These are phyloP conservation scores for Lignosus rhinocerotis DNA, from an alignment of 1,284 basidiomycete genomes.

Conservation along the genomic window DNA sequence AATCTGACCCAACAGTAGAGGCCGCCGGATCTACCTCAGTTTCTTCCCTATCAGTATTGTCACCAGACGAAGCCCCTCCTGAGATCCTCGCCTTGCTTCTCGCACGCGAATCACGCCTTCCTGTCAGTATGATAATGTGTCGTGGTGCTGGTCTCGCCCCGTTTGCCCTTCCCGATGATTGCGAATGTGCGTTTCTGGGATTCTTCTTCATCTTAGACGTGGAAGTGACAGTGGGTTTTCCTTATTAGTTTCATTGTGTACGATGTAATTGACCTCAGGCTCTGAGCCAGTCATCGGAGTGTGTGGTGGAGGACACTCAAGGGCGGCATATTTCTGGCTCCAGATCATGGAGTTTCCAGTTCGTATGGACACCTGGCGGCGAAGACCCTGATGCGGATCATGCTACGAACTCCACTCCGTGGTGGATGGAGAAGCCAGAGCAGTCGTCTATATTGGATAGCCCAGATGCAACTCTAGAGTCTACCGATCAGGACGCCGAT, in stretches of 20 bases:
- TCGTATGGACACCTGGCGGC: constrained; percentile 25
- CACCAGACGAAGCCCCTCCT: constrained; percentile 6
- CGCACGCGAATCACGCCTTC: constrained; percentile 3
- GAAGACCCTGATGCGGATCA: constrained; percentile 8
- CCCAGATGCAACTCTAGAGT: background rate
- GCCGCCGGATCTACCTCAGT: no score
- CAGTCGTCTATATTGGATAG: background rate
- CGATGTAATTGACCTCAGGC: background rate
- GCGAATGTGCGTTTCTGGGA: constrained; percentile 23
- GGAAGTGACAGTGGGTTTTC: background rate
- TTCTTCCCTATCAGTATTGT: background rate
- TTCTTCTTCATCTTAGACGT: constrained; percentile 20
- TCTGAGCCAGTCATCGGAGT: background rate
- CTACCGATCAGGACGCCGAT: background rate
- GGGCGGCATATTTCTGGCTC: background rate
- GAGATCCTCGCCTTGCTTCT: constrained; percentile 18
- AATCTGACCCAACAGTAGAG: no score
- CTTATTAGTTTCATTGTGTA: background rate
- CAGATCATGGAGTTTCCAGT: constrained; percentile 16
- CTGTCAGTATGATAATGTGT: constrained; percentile 19
- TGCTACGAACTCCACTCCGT: constrained; percentile 1
- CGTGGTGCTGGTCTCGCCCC: constrained; percentile 14
- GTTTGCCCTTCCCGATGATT: constrained; percentile 14
- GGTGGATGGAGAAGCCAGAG: constrained; percentile 18
- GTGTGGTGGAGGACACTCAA: background rate